These are phyloP conservation scores for Fragaria nilgerrensis DNA, from an alignment of 306 rosid genomes.

Conservation along the genomic window DNA sequence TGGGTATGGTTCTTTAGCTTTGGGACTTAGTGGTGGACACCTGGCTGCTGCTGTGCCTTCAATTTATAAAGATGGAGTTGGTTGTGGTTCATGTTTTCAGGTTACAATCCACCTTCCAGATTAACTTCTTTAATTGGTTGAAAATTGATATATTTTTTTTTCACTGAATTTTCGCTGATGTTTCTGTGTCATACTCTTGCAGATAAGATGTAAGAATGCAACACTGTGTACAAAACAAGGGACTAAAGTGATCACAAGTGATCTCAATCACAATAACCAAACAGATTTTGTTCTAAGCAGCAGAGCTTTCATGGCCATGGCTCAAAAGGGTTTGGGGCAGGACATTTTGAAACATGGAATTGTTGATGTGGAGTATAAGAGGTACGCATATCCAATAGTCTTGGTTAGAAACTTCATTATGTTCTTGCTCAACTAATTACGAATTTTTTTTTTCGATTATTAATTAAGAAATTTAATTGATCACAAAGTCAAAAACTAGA, in stretches of 20 bases:
- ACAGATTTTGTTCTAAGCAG: slow-evolving; percentile 75
- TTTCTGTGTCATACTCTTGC: slow-evolving; percentile 5
- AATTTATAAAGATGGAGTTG: slow-evolving; percentile 70
- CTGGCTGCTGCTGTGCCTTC: slow-evolving; percentile 67
- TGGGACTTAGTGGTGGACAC: slow-evolving; percentile 47
- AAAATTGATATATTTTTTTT: not conserved
- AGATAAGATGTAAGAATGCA: slow-evolving; percentile 80
- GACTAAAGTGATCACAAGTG: slow-evolving; percentile 58
- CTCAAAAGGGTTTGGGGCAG: slow-evolving; percentile 44
- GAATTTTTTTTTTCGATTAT: too few species aligned
- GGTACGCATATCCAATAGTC: slow-evolving; percentile 36
- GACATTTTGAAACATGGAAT: slow-evolving; percentile 56
- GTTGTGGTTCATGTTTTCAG: slow-evolving; percentile 91
- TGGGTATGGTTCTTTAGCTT: slow-evolving; percentile 75
- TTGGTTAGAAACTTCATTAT: not conserved
- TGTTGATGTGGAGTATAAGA: slow-evolving; percentile 70
- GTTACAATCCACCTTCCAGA: slow-evolving; percentile 26
- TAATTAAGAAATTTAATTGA: not conserved
- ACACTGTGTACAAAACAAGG: slow-evolving; percentile 52
- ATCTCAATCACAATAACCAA: slow-evolving; percentile 50
- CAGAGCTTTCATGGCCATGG: slow-evolving; percentile 71
- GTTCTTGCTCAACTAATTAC: not conserved
- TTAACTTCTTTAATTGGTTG: not conserved
- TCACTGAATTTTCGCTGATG: not conserved
- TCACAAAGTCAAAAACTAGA: not conserved